These are phyloP conservation scores for Diaporthe helianthi DNA, from an alignment of 2,329 filamentous ascomycete genomes.

Conservation along the genomic window DNA sequence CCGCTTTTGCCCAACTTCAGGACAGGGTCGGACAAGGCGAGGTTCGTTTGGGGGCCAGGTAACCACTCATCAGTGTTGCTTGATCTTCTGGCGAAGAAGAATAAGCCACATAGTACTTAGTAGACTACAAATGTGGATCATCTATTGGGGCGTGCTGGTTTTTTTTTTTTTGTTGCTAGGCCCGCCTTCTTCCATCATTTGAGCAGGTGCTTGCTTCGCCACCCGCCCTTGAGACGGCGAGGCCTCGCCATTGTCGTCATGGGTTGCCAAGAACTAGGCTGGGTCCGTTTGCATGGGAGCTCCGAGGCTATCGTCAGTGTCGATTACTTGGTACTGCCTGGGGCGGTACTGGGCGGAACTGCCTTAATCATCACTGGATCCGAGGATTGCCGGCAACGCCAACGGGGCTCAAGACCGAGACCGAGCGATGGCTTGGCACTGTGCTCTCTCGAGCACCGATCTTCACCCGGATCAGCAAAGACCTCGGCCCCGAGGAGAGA, in stretches of 20 bases:
- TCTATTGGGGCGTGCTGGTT: not conserved
- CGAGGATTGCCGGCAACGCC: conserved; percentile 17
- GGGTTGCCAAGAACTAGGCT: not conserved
- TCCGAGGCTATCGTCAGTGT: conserved; percentile 12
- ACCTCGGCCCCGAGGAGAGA: conserved; percentile 1
- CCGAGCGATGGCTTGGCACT: conserved; percentile 11
- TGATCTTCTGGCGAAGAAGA: conserved; percentile 1
- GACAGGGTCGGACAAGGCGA: not conserved
- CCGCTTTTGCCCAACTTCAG: conserved; percentile 24
- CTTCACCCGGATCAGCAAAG: conserved; percentile 14
- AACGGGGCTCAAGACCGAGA: conserved; percentile 9
- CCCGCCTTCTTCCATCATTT: not conserved
- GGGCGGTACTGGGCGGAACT: not conserved
- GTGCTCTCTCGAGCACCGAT: not conserved
- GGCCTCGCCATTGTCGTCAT: conserved; percentile 12
- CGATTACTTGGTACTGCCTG: conserved; percentile 1
- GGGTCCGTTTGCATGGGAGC: not conserved
- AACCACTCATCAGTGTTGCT: not conserved
- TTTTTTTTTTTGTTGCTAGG: not conserved
- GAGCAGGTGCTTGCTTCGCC: not conserved
- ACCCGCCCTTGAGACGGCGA: not conserved
- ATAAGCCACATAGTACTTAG: no score
- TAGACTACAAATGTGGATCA: conserved; percentile 12
- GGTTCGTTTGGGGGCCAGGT: not conserved
- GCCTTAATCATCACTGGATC: not conserved